These are phyloP conservation scores for Pharus latifolius DNA, from an alignment of 176 grass and related monocot genomes.

Conservation along the genomic window DNA sequence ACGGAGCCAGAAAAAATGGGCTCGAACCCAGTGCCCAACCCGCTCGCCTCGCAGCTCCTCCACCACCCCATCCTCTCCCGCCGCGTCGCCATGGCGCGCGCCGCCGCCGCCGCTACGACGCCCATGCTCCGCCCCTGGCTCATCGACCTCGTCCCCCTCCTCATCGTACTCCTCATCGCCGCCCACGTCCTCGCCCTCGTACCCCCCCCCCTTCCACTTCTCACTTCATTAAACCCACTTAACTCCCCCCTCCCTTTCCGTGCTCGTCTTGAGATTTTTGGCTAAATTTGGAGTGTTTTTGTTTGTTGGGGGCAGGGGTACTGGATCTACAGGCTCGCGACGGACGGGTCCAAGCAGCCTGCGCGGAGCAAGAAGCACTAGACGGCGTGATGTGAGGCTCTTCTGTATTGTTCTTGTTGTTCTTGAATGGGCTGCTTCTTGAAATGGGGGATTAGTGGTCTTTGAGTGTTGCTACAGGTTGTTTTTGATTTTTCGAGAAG, in stretches of 20 bases:
- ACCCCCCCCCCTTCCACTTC: not conserved
- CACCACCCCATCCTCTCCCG: conserved; percentile 24
- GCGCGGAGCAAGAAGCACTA: conserved; percentile 72
- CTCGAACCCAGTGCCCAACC: conserved; percentile 35
- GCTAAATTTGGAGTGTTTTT: not conserved
- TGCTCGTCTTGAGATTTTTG: not conserved
- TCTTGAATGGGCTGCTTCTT: too few species aligned
- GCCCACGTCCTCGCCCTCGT: conserved; percentile 92
- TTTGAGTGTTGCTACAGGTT: not conserved
- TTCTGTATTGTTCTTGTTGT: not conserved
- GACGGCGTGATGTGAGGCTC: not conserved
- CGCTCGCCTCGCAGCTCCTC: not conserved
- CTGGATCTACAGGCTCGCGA: conserved; percentile 91
- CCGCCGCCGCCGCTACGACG: not conserved
- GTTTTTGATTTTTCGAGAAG: too few species aligned
- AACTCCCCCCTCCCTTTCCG: not conserved
- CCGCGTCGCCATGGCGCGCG: conserved; percentile 47
- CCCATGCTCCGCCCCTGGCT: conserved; percentile 43
- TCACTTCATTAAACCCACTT: not conserved
- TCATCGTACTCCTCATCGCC: conserved; percentile 83
- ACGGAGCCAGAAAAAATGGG: too few species aligned
- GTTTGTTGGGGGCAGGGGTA: conserved; percentile 41
- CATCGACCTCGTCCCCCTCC: conserved; percentile 55
- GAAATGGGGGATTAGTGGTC: not conserved
- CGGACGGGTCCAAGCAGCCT: conserved; percentile 54